Conservation (phyloP, 2,329 filamentous ascomycete genomes). For the Chrysoporthe deuterocubensis region DNA sequence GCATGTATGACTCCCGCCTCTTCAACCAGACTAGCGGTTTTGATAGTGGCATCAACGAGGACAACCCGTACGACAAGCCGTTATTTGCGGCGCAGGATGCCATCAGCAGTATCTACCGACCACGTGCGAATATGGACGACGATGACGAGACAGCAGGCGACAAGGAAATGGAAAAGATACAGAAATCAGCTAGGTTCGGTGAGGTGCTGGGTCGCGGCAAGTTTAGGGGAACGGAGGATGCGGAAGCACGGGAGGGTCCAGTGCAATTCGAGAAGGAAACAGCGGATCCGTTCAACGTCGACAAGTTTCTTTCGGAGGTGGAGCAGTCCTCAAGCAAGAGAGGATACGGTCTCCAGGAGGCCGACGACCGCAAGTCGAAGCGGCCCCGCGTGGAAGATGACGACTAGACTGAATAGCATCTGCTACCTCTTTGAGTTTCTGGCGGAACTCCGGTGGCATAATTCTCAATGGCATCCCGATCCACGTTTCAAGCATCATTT, state of each 20-base stretch:
- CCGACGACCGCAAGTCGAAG: slow-evolving; percentile 66
- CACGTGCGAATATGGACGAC: slow-evolving; percentile 74
- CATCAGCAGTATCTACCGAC: slow-evolving; percentile 91
- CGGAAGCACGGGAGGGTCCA: slow-evolving; percentile 85
- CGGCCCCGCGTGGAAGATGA: slow-evolving; percentile 76
- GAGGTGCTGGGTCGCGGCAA: slow-evolving; percentile 88
- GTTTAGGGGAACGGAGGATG: slow-evolving; percentile 84
- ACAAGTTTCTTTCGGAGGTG: slow-evolving; percentile 87
- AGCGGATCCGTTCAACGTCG: slow-evolving; percentile 88
- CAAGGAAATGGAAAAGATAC: slow-evolving; percentile 83
- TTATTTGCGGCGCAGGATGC: slow-evolving; percentile 95
- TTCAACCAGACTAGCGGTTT: slow-evolving; percentile 96
- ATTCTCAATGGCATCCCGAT: slow-evolving; percentile 3
- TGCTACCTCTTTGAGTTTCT: background rate
- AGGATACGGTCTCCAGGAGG: slow-evolving; percentile 76
- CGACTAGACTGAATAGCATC: slow-evolving; percentile 39
- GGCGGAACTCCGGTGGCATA: background rate
- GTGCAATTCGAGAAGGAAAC: slow-evolving; percentile 95
- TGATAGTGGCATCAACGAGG: slow-evolving; percentile 92
- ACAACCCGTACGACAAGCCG: slow-evolving; percentile 96
- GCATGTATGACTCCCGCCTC: slow-evolving; percentile 94
- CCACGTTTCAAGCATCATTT: background rate
- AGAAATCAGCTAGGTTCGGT: slow-evolving; percentile 79
- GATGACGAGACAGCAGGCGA: slow-evolving; percentile 80
- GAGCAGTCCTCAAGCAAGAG: slow-evolving; percentile 65